Evolutionary conservation across 805 yeast genomes (phyloP).

Genomic region (Blastobotrys peoriensis): DNA sequence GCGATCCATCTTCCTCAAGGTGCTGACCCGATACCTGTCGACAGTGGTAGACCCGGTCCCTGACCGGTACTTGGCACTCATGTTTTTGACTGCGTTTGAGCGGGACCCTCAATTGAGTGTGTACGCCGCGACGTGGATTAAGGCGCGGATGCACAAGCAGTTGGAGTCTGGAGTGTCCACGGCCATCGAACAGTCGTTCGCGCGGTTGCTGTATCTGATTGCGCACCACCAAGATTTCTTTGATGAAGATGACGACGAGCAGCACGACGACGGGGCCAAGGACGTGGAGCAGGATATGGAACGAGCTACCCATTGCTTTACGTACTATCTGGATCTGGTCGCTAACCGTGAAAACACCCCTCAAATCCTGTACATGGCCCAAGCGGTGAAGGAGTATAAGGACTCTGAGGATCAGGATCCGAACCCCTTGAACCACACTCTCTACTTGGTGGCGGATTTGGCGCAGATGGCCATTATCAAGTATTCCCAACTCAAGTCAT

Average conservation of each 20-base stretch:
- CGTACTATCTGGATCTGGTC: conserved; percentile 53
- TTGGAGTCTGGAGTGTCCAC: conserved; percentile 36
- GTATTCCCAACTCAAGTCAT: conserved; percentile 49
- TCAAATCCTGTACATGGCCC: conserved; percentile 66
- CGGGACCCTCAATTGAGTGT: conserved; percentile 48
- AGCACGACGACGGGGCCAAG: too few relatives aligned
- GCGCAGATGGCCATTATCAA: conserved; percentile 60
- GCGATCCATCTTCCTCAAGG: conserved; percentile 44
- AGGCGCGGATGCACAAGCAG: conserved; percentile 42
- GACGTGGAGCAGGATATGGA: conserved; percentile 20
- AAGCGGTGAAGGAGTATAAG: conserved; percentile 70
- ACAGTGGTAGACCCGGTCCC: conserved; percentile 42
- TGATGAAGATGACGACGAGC: conserved; percentile 23
- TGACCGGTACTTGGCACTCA: conserved; percentile 57
- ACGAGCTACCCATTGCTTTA: conserved; percentile 51
- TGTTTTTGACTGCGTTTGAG: conserved; percentile 74
- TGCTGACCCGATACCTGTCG: conserved; percentile 47
- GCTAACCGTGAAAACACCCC: conserved; percentile 65
- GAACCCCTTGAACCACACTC: conserved; percentile 28
- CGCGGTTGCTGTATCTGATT: conserved; percentile 60
- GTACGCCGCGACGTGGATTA: conserved; percentile 63
- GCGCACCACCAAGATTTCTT: conserved; percentile 69
- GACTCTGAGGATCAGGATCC: conserved; percentile 43
- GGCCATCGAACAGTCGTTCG: conserved; percentile 58
- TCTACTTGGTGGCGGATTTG: conserved; percentile 68